Evolutionary conservation across 352 stramenopile genomes (phyloP).

Genomic region (Pythium diclinum): DNA sequence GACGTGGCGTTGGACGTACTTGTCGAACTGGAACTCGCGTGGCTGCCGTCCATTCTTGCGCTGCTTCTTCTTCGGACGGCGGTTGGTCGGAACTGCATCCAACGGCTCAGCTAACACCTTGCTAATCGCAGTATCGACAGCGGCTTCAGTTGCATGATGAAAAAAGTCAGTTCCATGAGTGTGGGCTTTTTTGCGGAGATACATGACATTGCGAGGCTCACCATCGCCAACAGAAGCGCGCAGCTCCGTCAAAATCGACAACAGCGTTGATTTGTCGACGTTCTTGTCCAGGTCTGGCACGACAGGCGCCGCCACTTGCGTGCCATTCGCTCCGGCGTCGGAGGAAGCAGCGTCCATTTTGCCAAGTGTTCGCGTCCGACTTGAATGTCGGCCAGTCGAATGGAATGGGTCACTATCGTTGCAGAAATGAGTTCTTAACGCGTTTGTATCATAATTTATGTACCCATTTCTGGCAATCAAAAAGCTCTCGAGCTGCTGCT

Average conservation of each 20-base stretch:
- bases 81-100: slow-evolving; percentile 22
- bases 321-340: neutral
- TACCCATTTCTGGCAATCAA: neutral
- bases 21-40: slow-evolving; percentile 73
- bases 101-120: slow-evolving; percentile 50
- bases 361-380: neutral
- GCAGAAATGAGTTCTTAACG: slow-evolving; percentile 8
- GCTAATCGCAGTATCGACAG: slow-evolving; percentile 65
- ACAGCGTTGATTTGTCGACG: slow-evolving; percentile 40
- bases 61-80: slow-evolving; percentile 59
- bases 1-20: slow-evolving; percentile 67
- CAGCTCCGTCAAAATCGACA: slow-evolving; percentile 69
- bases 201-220: slow-evolving; percentile 4
- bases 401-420: neutral
- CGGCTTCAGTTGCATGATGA: slow-evolving; percentile 30
- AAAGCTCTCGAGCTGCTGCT: neutral
- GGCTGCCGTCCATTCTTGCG: slow-evolving; percentile 31
- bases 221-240: slow-evolving; percentile 57
- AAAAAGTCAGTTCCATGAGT: neutral
- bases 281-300: slow-evolving; percentile 27
- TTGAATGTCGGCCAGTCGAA: slow-evolving; percentile 7
- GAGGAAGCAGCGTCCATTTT: neutral
- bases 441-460: slow-evolving; percentile 15
- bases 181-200: neutral
- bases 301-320: neutral